Evolutionary conservation across 2,329 filamentous ascomycete genomes (phyloP), one percentile per base, ranked within the genome.

Genomic region (Phoma herbarum): DNA sequence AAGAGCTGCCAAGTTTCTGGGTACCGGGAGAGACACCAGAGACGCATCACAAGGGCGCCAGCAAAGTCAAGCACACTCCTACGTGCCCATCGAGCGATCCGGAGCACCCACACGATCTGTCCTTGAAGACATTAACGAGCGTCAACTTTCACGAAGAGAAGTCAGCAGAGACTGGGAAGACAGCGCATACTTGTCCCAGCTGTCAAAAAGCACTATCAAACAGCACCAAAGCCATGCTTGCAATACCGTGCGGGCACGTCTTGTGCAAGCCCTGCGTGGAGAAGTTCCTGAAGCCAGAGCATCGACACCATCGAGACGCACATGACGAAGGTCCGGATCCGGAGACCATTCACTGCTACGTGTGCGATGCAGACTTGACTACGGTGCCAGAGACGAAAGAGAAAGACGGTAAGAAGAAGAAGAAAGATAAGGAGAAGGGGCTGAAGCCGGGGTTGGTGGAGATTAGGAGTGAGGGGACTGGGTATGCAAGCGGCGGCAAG

Each of bases 241-340:
- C 91, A 2, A 93, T 92, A 74, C 91, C 91, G 0, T 99, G 94
- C 70, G 94, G 94, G 0, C 94, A 99, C 74, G 93, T 98, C 0
- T 78, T 97, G 22, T 99, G 94, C 77, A 89, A 90, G 69, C 89
- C 85, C 37, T 97, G 94, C 71, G 89, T 93, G 16, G 85, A 88
- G 53, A 90, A 93, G 71, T 96, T 98, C 76, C 89, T 97, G 83
- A 65, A 79, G 64, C 74, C 78, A 0, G 73, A 76, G 33, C 70
- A 72, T 47, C 50, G 73, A 39, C 74, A 77, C 62, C 72, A 76
- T 7, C 50, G 70, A 8, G 72, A 76, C 57, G 86, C 87, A 6
- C 89, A 92, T 67, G 84, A 87, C 28, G 79, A 77, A 2, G 77
- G 82, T 31, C 77, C 80, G 10, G 83, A 87, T 56, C 81, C 82